phyloP scores from a whole-genome alignment of 2,329 filamentous ascomycete species.

The Talaromyces pinophilus region DNA sequence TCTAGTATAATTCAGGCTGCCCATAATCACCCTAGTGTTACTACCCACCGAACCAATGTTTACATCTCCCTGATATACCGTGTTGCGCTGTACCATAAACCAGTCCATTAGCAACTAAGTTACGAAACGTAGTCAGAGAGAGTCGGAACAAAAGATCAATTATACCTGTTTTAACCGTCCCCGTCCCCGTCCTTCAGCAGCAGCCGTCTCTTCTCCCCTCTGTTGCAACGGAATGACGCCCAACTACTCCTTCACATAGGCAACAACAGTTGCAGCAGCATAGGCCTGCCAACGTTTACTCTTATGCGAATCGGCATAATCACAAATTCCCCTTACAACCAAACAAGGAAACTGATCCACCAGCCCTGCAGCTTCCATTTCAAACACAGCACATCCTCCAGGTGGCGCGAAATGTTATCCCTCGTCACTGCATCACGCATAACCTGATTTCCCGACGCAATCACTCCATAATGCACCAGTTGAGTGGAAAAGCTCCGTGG shows the following conservation, averaged over 20 bases:
- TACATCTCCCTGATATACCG: background rate
- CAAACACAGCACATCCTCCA: background rate
- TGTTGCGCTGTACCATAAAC: constrained; percentile 27
- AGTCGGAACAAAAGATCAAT: background rate
- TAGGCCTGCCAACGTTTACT: constrained; percentile 8
- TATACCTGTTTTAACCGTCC: background rate
- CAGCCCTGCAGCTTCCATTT: background rate
- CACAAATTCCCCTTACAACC: background rate
- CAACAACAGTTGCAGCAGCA: background rate
- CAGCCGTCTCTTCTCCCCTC: background rate
- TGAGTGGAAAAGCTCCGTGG: background rate
- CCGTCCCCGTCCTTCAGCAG: background rate
- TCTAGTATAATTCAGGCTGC: background rate
- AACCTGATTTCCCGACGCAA: background rate
- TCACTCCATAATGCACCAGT: background rate
- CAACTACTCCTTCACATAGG: background rate
- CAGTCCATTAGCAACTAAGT: background rate
- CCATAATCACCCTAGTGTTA: background rate
- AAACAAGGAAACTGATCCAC: constrained; percentile 3
- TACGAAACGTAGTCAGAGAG: background rate
- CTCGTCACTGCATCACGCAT: background rate
- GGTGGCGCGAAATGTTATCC: background rate
- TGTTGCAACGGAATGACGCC: background rate
- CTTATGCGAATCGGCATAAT: constrained; percentile 16
- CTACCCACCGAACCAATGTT: background rate